Conservation (phyloP, 768 basidiomycete species). For the Leccinum pellstonianum region DNA sequence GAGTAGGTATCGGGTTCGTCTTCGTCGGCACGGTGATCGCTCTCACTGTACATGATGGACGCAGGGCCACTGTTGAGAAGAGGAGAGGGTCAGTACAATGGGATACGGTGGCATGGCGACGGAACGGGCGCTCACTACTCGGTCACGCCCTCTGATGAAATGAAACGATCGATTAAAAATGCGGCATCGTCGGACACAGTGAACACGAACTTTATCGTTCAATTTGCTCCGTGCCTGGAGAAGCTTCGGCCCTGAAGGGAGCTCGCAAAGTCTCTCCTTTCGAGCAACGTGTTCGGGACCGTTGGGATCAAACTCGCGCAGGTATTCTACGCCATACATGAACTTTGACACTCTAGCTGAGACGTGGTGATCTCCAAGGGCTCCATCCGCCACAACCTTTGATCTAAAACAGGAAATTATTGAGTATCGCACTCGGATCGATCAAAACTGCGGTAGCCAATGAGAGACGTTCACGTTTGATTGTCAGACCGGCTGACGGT, state of each 20-base stretch:
- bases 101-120: background rate
- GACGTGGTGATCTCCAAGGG: conserved; percentile 70
- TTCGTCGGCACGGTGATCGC: conserved; percentile 71
- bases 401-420: conserved; percentile 44
- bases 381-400: conserved; percentile 83
- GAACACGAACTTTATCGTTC: conserved; percentile 64
- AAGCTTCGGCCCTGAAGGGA: conserved; percentile 76
- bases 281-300: conserved; percentile 67
- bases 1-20: conserved; percentile 65
- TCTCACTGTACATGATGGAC: conserved; percentile 79
- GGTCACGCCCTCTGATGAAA: conserved; percentile 52
- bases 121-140: conserved; percentile 57
- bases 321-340: conserved; percentile 81
- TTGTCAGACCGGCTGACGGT: conserved; percentile 74
- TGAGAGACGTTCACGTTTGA: conserved; percentile 56
- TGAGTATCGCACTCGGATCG: conserved; percentile 6
- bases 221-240: conserved; percentile 79
- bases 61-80: conserved; percentile 60
- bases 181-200: background rate
- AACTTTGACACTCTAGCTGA: conserved; percentile 60
- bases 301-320: conserved; percentile 61
- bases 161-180: background rate
- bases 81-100: background rate
- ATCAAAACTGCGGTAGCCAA: conserved; percentile 8
- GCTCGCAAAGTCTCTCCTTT: conserved; percentile 64